Evolutionary conservation across 805 yeast species (phyloP), one percentile per base, ranked within the genome.

Genomic region (Sungouiozyma intestinalis): DNA sequence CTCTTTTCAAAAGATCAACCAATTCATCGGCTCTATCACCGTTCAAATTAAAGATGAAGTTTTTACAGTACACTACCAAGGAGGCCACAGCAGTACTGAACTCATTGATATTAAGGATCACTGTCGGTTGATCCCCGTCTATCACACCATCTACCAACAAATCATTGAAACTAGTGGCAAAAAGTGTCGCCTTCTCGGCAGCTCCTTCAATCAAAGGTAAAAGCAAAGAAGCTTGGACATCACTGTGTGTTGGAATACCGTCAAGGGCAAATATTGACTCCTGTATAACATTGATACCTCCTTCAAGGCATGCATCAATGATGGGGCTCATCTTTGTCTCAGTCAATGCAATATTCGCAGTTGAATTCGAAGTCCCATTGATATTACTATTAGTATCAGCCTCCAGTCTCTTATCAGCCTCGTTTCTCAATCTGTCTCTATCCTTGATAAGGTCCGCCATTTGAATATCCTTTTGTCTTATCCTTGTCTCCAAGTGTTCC

Each of bases 371-470:
- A 13, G 14, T 16, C 16, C 11, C 24, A 8, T 17, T 17, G 14
- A 9, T 13, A 13, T 8, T 16, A 6, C 33, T 32, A 4, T 21
- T 20, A 11, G 14, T 16, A 8, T 18, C 20, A n/a, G 38, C 18
- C 3, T 14, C 27, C 3, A 17, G 24, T 14, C 41, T 52, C 77
- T 82, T 42, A 62, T 66, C 43, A 79, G 65, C 2, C 82, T 86
- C 95, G 50, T 86, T 68, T 54, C 90, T 73, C 1, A 95, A 94
- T 38, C 94, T 73, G 57, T 86, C 96, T 44, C 96, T 76, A 58
- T 86, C 95, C 47, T 92, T 74, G 43, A 87, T 87, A 52, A 86
- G 71, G 52, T 85, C 95, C 1, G 95, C 95, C 46, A 86, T 70
- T 62, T 86, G 95, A 36, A 86, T 71, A 57, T 85, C 86, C 63